These are phyloP conservation scores for Cutaneotrichosporon spelunceum DNA, from an alignment of 1,284 basidiomycete species.

Conservation along the genomic window DNA sequence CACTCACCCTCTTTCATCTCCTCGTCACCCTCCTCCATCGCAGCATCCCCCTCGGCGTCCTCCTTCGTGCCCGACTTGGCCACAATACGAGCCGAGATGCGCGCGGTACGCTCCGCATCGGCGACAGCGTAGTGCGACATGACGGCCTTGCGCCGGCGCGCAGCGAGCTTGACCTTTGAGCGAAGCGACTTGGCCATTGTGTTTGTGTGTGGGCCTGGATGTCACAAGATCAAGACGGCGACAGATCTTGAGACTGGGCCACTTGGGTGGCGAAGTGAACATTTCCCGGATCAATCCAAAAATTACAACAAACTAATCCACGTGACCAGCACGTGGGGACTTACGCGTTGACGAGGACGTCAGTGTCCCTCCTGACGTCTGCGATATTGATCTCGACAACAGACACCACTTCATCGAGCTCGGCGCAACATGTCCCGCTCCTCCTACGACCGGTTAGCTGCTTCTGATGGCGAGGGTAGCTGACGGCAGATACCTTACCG, in stretches of 20 bases:
- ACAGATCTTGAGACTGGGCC: neutral
- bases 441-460: slow-evolving; percentile 49
- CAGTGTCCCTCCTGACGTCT: neutral
- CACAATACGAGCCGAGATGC: slow-evolving; percentile 68
- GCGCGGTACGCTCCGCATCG: slow-evolving; percentile 76
- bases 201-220: neutral
- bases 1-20: slow-evolving; percentile 26
- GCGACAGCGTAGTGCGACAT: slow-evolving; percentile 76
- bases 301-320: slow-evolving; percentile 8
- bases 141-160: slow-evolving; percentile 78
- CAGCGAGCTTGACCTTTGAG: slow-evolving; percentile 81
- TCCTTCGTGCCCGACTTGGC: slow-evolving; percentile 68
- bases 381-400: neutral
- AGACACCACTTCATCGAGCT: neutral
- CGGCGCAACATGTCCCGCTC: slow-evolving; percentile 44
- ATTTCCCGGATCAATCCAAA: slow-evolving; percentile 11
- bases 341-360: slow-evolving; percentile 17
- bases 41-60: slow-evolving; percentile 65
- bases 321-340: neutral
- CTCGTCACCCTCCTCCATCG: slow-evolving; percentile 63
- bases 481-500: slow-evolving; percentile 52
- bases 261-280: slow-evolving; percentile 9
- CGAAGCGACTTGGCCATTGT: slow-evolving; percentile 89
- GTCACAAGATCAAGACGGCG: neutral
- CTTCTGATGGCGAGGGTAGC: neutral